Conservation (phyloP, 768 basidiomycete genomes). For the Naganishia friedmannii region DNA sequence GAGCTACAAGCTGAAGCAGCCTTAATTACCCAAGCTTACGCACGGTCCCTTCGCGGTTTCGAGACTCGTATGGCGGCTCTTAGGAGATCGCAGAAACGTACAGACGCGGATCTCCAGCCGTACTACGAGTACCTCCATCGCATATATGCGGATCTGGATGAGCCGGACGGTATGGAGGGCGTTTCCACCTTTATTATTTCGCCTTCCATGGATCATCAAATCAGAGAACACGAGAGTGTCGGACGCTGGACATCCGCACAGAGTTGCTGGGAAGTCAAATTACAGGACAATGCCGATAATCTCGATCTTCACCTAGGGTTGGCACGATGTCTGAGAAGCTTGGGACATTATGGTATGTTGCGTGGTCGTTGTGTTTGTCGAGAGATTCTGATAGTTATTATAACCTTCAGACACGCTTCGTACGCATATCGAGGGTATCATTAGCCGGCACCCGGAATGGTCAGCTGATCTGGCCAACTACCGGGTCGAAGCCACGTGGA, state of each 20-base stretch:
- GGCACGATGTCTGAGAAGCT: slow-evolving; percentile 81
- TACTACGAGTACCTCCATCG: slow-evolving; percentile 90
- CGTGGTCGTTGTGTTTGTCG: neutral
- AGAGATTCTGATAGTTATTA: neutral
- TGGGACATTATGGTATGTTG: slow-evolving; percentile 89
- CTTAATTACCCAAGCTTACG: slow-evolving; percentile 88
- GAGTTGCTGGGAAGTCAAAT: slow-evolving; percentile 95
- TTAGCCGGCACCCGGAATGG: slow-evolving; percentile 81
- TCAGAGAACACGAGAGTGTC: slow-evolving; percentile 94
- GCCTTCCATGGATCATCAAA: slow-evolving; percentile 90
- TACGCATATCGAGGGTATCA: slow-evolving; percentile 87
- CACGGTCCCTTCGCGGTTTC: slow-evolving; percentile 89
- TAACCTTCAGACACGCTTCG: slow-evolving; percentile 74
- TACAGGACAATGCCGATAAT: slow-evolving; percentile 87
- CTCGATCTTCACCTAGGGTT: slow-evolving; percentile 84
- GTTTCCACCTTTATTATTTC: slow-evolving; percentile 81
- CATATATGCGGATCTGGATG: slow-evolving; percentile 91
- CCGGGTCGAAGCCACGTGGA: slow-evolving; percentile 91
- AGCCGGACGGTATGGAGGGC: slow-evolving; percentile 99
- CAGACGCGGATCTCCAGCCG: slow-evolving; percentile 59
- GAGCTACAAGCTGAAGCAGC: slow-evolving; percentile 90
- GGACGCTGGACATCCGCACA: slow-evolving; percentile 97
- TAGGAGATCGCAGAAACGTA: slow-evolving; percentile 42
- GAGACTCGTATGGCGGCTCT: slow-evolving; percentile 73
- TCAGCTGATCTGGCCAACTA: slow-evolving; percentile 70